phyloP scores from a whole-genome alignment of 805 yeast genomes.

The Candida dendrica region DNA sequence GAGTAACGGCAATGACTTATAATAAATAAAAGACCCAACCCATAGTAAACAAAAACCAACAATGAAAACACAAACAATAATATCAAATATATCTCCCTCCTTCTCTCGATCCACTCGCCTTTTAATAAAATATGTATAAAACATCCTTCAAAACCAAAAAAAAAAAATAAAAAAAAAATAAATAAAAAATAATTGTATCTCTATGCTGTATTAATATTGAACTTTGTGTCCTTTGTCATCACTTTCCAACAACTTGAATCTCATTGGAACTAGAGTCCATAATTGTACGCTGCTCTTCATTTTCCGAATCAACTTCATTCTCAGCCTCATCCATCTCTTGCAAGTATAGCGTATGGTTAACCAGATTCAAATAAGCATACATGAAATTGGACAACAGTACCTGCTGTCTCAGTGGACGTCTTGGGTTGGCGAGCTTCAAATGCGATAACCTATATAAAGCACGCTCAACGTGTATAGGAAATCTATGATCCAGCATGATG shows the following conservation, averaged over 20 bases:
- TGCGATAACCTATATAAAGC: slow-evolving; percentile 93
- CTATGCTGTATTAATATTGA: too few relatives aligned
- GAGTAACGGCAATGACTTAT: too few relatives aligned
- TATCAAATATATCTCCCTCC: too few relatives aligned
- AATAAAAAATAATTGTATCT: too few relatives aligned
- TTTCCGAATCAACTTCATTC: slow-evolving; percentile 3
- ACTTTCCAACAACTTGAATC: slow-evolving; percentile 23
- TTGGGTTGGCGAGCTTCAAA: slow-evolving; percentile 88
- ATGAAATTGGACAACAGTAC: slow-evolving; percentile 90
- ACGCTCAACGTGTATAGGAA: slow-evolving; percentile 92
- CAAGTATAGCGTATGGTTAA: slow-evolving; percentile 80
- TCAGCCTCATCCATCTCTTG: slow-evolving; percentile 47
- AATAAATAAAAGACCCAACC: too few relatives aligned
- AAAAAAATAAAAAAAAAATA: too few relatives aligned
- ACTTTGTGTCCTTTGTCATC: slow-evolving; percentile 21
- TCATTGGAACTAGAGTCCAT: background rate
- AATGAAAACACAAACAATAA: too few relatives aligned
- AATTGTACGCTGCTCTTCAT: background rate
- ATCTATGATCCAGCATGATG: slow-evolving; percentile 76
- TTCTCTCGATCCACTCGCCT: too few relatives aligned
- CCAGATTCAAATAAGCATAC: slow-evolving; percentile 93
- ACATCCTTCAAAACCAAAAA: too few relatives aligned
- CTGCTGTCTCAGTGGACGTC: slow-evolving; percentile 85
- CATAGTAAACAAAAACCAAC: too few relatives aligned
- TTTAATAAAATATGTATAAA: too few relatives aligned